A percentile compares a stretch with the other conserved stretches of the same genome.
phyloP scores from a whole-genome alignment of 495 filamentous ascomycete genomes.

The Hyaloscypha variabilis region DNA sequence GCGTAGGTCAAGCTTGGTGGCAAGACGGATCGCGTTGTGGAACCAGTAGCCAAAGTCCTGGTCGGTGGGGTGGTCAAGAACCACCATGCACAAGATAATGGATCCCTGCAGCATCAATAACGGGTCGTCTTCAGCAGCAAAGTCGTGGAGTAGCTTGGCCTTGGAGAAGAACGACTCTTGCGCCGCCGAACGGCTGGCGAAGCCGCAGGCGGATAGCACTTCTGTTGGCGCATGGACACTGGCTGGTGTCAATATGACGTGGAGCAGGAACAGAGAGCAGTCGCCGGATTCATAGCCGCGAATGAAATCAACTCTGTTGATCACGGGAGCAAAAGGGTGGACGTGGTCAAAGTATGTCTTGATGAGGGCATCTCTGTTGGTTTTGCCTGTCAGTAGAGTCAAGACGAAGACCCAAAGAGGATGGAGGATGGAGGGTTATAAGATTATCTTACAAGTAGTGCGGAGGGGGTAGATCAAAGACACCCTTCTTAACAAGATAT shows the following conservation, averaged over 20 bases:
- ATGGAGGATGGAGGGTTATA: slow-evolving; percentile 6
- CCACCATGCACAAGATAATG: slow-evolving; percentile 13
- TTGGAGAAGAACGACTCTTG: slow-evolving; percentile 18
- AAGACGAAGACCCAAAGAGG: slow-evolving; percentile 10
- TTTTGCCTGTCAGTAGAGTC: slow-evolving; percentile 7
- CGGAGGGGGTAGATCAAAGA: slow-evolving; percentile 10
- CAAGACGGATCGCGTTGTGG: slow-evolving; percentile 13
- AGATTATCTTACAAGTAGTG: slow-evolving; percentile 10
- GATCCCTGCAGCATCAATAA: slow-evolving; percentile 13
- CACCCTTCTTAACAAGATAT: slow-evolving; percentile 8
- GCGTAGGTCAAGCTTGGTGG: slow-evolving; percentile 15
- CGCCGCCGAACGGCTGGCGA: slow-evolving; percentile 7
- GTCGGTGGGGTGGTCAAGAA: slow-evolving; percentile 8
- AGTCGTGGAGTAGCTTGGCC: slow-evolving; percentile 17
- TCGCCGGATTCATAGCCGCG: slow-evolving; percentile 4
- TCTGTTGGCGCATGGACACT: slow-evolving; percentile 13
- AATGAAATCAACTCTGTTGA: slow-evolving; percentile 11
- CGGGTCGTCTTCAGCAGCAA: slow-evolving; percentile 7
- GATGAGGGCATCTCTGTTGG: slow-evolving; percentile 10
- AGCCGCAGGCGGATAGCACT: slow-evolving; percentile 8
- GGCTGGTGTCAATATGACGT: slow-evolving; percentile 9
- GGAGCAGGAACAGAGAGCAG: background rate
- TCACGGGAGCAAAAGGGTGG: slow-evolving; percentile 7
- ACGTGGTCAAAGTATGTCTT: slow-evolving; percentile 12
- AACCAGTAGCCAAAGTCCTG: slow-evolving; percentile 19